phyloP scores from a whole-genome alignment of 2,329 filamentous ascomycete genomes.

The Ceratocystiopsis brevicomis region DNA sequence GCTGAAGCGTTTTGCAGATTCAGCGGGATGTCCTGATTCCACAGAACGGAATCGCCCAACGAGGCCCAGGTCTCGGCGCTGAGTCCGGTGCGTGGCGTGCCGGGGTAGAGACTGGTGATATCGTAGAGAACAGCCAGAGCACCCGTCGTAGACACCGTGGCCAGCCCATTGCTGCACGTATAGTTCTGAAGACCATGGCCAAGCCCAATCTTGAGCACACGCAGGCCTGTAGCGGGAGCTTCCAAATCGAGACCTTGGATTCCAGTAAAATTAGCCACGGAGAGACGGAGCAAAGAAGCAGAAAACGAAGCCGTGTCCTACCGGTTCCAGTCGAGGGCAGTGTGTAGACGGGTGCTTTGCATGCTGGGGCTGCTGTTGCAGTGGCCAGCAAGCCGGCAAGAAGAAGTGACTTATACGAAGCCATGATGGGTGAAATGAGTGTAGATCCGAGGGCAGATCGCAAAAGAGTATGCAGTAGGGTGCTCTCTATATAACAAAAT shows the following conservation, averaged over 20 bases:
- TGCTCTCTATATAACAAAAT: slow-evolving; percentile 1
- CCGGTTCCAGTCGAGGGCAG: slow-evolving; percentile 17
- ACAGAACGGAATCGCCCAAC: slow-evolving; percentile 23
- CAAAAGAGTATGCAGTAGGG: neutral
- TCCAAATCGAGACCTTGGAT: slow-evolving; percentile 24
- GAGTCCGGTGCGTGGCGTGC: slow-evolving; percentile 20
- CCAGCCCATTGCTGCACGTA: slow-evolving; percentile 28
- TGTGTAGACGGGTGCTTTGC: slow-evolving; percentile 3
- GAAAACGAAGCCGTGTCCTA: slow-evolving; percentile 9
- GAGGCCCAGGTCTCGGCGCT: slow-evolving; percentile 18
- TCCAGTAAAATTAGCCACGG: neutral
- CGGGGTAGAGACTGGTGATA: slow-evolving; percentile 31
- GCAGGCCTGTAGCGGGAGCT: slow-evolving; percentile 18
- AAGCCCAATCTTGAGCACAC: slow-evolving; percentile 35
- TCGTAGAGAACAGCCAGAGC: slow-evolving; percentile 44
- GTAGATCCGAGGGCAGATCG: neutral
- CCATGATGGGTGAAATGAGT: slow-evolving; percentile 2
- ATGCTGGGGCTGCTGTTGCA: slow-evolving; percentile 7
- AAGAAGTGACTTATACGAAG: slow-evolving; percentile 3
- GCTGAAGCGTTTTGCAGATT: slow-evolving; percentile 19
- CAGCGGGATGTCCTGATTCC: slow-evolving; percentile 25
- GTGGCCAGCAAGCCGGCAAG: slow-evolving; percentile 7
- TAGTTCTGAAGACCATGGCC: slow-evolving; percentile 54
- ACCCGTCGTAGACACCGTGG: slow-evolving; percentile 22
- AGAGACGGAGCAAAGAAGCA: neutral